Conservation (phyloP, 2,329 filamentous ascomycete genomes). For the Venturiaceae sp. region DNA sequence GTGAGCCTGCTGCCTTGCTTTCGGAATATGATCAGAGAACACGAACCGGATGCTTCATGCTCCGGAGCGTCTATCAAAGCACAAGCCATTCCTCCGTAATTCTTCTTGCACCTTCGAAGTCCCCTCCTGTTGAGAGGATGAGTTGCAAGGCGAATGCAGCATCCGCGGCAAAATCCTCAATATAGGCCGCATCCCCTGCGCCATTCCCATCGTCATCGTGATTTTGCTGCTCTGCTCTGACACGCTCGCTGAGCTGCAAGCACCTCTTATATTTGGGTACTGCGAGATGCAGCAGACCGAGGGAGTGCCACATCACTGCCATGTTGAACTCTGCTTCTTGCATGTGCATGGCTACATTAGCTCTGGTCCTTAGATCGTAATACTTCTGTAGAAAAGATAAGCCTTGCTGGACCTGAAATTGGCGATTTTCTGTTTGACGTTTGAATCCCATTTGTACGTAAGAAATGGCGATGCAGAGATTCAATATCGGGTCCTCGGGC, state of each 20-base stretch:
- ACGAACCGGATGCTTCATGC: too few species aligned
- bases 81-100: slow-evolving; percentile 50
- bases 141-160: slow-evolving; percentile 66
- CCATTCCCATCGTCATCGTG: slow-evolving; percentile 8
- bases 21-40: too few species aligned
- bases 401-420: slow-evolving; percentile 79
- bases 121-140: slow-evolving; percentile 56
- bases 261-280: slow-evolving; percentile 59
- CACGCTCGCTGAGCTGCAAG: slow-evolving; percentile 38
- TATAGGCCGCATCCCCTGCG: slow-evolving; percentile 9
- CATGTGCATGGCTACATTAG: slow-evolving; percentile 33
- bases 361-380: slow-evolving; percentile 47
- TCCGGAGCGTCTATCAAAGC: slow-evolving; percentile 16
- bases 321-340: slow-evolving; percentile 81
- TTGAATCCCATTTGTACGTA: slow-evolving; percentile 89
- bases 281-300: slow-evolving; percentile 65
- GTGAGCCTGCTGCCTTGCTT: too few species aligned
- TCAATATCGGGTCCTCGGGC: slow-evolving; percentile 66
- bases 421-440: slow-evolving; percentile 79
- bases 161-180: slow-evolving; percentile 55
- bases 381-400: slow-evolving; percentile 72
- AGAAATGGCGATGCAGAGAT: slow-evolving; percentile 69
- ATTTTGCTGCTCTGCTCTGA: slow-evolving; percentile 22
- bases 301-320: slow-evolving; percentile 63
- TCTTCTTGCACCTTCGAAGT: slow-evolving; percentile 47